Percentiles rank a stretch among this genome's conserved stretches.
phyloP scores from a whole-genome alignment of 495 filamentous ascomycete species.

The Hyaloscypha bicolor region DNA sequence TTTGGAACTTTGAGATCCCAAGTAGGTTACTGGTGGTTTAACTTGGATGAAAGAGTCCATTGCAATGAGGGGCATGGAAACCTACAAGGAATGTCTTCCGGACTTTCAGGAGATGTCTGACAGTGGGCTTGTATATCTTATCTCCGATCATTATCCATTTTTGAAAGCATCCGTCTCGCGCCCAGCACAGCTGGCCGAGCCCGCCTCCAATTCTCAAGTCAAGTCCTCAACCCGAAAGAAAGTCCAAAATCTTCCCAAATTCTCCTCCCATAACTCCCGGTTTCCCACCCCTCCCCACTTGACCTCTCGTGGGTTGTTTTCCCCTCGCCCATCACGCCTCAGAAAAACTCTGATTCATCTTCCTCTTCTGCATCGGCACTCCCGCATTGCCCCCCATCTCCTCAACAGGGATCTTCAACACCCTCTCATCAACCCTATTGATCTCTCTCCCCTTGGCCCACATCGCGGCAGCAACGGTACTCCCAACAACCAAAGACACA shows the following conservation, averaged over 20 bases:
- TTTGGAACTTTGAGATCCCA: too few species aligned
- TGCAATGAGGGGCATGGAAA: too few species aligned
- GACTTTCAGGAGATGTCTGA: too few species aligned
- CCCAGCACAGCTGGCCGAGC: background rate
- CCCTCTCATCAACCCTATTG: constrained; percentile 10
- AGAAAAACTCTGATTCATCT: constrained; percentile 15
- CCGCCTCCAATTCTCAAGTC: background rate
- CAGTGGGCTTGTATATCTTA: too few species aligned
- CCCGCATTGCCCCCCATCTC: background rate
- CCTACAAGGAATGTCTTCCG: too few species aligned
- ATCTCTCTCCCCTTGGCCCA: constrained; percentile 18
- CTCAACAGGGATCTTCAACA: constrained; percentile 8
- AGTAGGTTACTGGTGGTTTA: too few species aligned
- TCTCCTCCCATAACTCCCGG: background rate
- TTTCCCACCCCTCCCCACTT: background rate
- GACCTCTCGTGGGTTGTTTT: background rate
- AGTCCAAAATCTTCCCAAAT: background rate
- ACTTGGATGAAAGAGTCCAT: too few species aligned
- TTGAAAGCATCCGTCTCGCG: background rate
- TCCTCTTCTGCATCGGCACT: constrained; percentile 11
- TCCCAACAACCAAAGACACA: constrained; percentile 13
- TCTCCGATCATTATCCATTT: background rate
- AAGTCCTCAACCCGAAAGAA: background rate
- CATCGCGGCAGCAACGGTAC: constrained; percentile 10
- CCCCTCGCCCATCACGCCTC: background rate